Evolutionary conservation across 169 alveolate genomes (phyloP), one percentile per base, ranked within the genome.

Genomic region (Theileria equi): DNA sequence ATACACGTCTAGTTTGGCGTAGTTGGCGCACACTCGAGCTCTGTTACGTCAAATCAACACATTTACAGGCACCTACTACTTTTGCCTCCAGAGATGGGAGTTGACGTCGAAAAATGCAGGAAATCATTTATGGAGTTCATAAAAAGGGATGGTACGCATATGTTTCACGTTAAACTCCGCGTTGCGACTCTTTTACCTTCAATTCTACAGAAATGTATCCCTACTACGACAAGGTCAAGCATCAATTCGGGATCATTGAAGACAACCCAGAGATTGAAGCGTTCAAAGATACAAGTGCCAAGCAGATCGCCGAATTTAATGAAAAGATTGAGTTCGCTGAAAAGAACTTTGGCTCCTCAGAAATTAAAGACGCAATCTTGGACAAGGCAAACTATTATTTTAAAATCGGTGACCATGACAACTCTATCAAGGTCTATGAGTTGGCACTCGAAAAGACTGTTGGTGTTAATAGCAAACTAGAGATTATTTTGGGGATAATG

Each of bases 301-400:
- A 80, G 71, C 81, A 71, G 23, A 53, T 93, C 28, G 79, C 86
- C 35, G 85, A 89, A 63, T 74, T 88, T 16, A 93, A 90, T 28
- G 90, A 66, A 38, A 90, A 89, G 68, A 84, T 91, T 25, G 86
- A 81, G 55, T 97, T 94, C 29, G 95, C 95, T 6, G 86, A 92
- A 72, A 94, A 94, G 64, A 87, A 91, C 62, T 88, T 81, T 59
- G 97, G 95, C 43, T 95, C 94, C 40, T 70, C 89, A 19, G 98
- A 93, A 45, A 89, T 92, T 26, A 90, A 94, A 76, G 98, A 95
- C 65, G 95, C 95, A 11, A 59, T 93, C 23, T 78, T 92, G 29
- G 93, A 89, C 35, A 94, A 89, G 70, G 98, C 96, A 5, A 72
- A 80, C 57, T 90, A 73, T 64, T 90, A 76, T 71, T 70, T 89